Evolutionary conservation across 371 early-diverging fungal genomes (phyloP).

Genomic region (Mortierella sp.): DNA sequence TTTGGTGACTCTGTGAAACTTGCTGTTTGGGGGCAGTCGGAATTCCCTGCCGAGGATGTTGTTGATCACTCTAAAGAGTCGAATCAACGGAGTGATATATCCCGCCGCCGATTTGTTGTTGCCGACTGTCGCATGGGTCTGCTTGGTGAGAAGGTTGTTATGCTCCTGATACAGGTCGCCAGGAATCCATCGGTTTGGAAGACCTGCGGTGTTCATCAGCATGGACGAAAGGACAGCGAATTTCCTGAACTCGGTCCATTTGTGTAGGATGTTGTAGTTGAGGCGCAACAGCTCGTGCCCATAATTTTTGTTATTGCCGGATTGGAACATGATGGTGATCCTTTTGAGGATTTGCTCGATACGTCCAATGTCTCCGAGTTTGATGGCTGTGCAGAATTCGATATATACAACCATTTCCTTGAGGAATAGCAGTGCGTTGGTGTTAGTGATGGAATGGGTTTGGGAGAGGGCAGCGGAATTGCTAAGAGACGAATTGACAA

Average conservation of each 20-base stretch:
- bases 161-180: constrained; percentile 4
- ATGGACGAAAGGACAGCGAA: constrained; percentile 1
- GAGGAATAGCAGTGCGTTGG: constrained; percentile 5
- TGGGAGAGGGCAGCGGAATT: too few species aligned
- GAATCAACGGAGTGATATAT: too few species aligned
- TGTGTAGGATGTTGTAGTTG: background rate
- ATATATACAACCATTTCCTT: constrained; percentile 5
- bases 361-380: background rate
- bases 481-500: too few species aligned
- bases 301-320: background rate
- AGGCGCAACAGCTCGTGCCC: constrained; percentile 6
- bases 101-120: constrained; percentile 11
- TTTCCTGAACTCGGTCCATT: background rate
- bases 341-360: constrained; percentile 1
- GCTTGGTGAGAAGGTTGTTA: constrained; percentile 5
- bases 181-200: background rate
- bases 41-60: too few species aligned
- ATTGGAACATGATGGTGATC: constrained; percentile 5
- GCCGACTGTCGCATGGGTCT: background rate
- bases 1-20: too few species aligned
- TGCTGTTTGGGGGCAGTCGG: too few species aligned
- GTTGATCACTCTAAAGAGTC: too few species aligned
- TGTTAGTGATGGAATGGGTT: constrained; percentile 1
- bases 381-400: constrained; percentile 11
- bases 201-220: constrained; percentile 9